A percentile compares a stretch with the other conserved stretches of the same genome.
Conservation (phyloP, 2,329 filamentous ascomycete genomes). For the Apiospora malaysiana region DNA sequence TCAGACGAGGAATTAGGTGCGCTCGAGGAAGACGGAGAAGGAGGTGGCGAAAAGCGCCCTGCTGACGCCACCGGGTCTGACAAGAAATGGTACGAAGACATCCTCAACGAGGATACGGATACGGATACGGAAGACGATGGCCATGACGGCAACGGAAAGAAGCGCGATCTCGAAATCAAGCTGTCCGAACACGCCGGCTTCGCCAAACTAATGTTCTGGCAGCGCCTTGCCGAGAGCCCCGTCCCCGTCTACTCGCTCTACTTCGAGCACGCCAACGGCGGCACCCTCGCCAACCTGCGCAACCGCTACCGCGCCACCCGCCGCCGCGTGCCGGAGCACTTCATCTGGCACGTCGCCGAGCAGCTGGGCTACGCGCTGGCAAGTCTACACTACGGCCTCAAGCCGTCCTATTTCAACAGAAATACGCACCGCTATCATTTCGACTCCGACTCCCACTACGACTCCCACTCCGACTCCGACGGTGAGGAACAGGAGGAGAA, state of each 20-base stretch:
- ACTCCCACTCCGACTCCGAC: neutral
- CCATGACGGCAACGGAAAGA: neutral
- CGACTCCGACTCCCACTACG: neutral
- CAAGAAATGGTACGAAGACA: too few species aligned
- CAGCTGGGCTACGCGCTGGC: neutral
- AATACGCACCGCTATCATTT: neutral
- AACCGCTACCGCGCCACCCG: neutral
- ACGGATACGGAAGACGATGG: neutral
- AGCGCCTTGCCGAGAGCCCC: neutral
- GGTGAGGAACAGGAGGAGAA: neutral
- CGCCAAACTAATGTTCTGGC: neutral
- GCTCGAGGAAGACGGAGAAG: neutral
- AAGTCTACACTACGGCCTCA: neutral
- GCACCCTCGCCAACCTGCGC: neutral
- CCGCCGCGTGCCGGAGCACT: conserved; percentile 1
- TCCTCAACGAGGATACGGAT: neutral
- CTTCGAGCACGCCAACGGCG: neutral
- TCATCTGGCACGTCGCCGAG: neutral
- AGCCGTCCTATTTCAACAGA: neutral
- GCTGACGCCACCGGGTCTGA: neutral
- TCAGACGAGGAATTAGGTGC: too few species aligned
- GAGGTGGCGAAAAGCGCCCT: too few species aligned
- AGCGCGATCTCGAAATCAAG: neutral
- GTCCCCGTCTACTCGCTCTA: neutral
- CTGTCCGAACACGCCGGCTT: neutral